Evolutionary conservation across 2,329 filamentous ascomycete species (phyloP), one percentile per base, ranked within the genome.

Genomic region (Aspergillus sergii): DNA sequence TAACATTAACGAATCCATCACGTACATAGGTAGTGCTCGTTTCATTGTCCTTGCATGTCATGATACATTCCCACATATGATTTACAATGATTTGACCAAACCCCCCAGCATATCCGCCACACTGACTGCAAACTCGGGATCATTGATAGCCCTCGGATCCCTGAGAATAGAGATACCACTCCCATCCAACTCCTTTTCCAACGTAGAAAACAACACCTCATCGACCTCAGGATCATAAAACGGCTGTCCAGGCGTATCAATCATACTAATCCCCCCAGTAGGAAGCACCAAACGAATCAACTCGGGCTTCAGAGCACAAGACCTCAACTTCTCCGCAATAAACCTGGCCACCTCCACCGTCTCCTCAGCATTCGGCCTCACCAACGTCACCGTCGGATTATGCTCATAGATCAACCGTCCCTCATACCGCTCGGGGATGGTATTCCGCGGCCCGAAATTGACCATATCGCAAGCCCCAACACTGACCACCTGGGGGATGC

Each of bases 331-430:
- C 12, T 73, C 69, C 0, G 81, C 83, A 48, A 91, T 85, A 57
- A 86, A 86, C 0, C 72, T 68, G 1, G 85, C 88, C n/a, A 91
- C 81, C 50, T 79, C 71, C 28, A 61, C 67, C 64, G 84, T 86
- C 70, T 92, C 89, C 1, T 84, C 80, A n/a, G 75, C 69, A 0
- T 81, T 87, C 0, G 89, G 89, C 26, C 90, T 79, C 82, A 92
- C 86, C 36, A 92, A 70, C 0, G 89, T 92, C 0, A 91, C 85
- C 0, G 83, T 82, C 0, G 87, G 82, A 70, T 91, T 92, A 71
- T 92, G 89, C 69, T 87, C 84, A 67, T 85, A 83, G n/a, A 91
- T 39, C 12, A 19, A 28, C 34, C 88, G 79, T 2, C 75, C 70
- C 4, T 72, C 70, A 66, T 86, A 89, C 56, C 79, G 79, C 58